Percentiles rank a stretch among this genome's conserved stretches.
Conservation (phyloP, 2,329 filamentous ascomycete genomes). For the Cladosporium sp. region DNA sequence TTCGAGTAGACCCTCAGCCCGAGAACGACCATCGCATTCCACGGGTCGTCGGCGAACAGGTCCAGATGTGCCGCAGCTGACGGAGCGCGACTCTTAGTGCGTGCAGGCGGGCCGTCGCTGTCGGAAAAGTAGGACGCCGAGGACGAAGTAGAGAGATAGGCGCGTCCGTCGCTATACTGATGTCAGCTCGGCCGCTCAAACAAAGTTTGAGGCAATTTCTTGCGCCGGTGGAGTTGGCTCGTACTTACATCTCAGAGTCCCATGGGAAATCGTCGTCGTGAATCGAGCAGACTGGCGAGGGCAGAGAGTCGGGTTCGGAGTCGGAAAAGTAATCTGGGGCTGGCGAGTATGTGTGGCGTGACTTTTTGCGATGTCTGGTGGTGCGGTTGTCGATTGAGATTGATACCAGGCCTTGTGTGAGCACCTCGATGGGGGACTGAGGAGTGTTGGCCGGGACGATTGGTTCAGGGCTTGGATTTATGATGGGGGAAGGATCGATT, state of each 20-base stretch:
- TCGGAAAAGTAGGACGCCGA: neutral
- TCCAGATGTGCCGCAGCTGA: constrained; percentile 21
- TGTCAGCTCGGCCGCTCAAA: neutral
- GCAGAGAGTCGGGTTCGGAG: neutral
- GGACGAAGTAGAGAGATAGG: neutral
- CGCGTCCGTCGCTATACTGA: constrained; percentile 19
- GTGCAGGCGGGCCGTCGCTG: neutral
- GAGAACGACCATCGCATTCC: constrained; percentile 60
- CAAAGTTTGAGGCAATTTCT: neutral
- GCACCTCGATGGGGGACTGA: neutral
- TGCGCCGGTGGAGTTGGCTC: no score
- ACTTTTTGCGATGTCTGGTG: neutral
- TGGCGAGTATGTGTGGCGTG: neutral
- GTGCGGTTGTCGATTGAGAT: constrained; percentile 1
- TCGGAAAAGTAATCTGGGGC: neutral
- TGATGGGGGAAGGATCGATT: neutral
- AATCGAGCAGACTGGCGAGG: constrained; percentile 10
- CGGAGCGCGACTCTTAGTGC: neutral
- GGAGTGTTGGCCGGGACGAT: neutral
- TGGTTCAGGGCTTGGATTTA: neutral
- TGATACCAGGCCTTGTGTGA: neutral
- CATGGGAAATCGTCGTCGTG: constrained; percentile 31
- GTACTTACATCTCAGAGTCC: constrained; percentile 27
- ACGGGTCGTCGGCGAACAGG: constrained; percentile 49
- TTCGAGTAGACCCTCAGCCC: constrained; percentile 56